Conservation (phyloP, 2,329 filamentous ascomycete genomes). For the Penicillium rolfsii region DNA sequence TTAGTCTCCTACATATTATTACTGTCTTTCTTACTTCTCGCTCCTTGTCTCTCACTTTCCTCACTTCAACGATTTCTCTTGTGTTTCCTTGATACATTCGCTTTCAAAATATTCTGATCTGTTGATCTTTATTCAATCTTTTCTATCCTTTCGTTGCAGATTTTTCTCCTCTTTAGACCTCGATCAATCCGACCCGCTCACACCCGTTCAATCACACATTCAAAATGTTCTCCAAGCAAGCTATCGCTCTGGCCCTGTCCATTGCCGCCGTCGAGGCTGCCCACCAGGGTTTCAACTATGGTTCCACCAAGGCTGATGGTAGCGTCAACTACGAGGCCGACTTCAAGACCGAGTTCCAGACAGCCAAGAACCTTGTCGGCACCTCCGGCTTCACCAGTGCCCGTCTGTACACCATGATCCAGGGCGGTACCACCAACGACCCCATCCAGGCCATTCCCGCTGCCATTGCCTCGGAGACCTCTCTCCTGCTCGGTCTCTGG, state of each 20-base stretch:
- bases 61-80: slow-evolving; percentile 11
- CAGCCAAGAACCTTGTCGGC: slow-evolving; percentile 48
- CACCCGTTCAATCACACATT: slow-evolving; percentile 19
- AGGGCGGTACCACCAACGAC: slow-evolving; percentile 61
- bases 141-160: slow-evolving; percentile 13
- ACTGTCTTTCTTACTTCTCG: background rate
- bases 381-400: slow-evolving; percentile 51
- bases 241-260: slow-evolving; percentile 41
- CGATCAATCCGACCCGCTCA: background rate
- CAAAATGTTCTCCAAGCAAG: slow-evolving; percentile 40
- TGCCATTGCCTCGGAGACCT: slow-evolving; percentile 77
- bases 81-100: slow-evolving; percentile 22
- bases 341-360: slow-evolving; percentile 51
- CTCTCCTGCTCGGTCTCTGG: slow-evolving; percentile 83
- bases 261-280: slow-evolving; percentile 41
- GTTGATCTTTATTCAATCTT: slow-evolving; percentile 7
- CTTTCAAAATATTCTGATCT: slow-evolving; percentile 5
- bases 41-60: slow-evolving; percentile 13
- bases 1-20: slow-evolving; percentile 13
- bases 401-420: slow-evolving; percentile 66
- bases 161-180: slow-evolving; percentile 12
- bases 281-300: slow-evolving; percentile 55
- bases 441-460: slow-evolving; percentile 77
- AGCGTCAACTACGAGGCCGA: slow-evolving; percentile 48
- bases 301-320: slow-evolving; percentile 45